Conservation (phyloP, 768 basidiomycete genomes). For the Lyophyllum decastes region DNA sequence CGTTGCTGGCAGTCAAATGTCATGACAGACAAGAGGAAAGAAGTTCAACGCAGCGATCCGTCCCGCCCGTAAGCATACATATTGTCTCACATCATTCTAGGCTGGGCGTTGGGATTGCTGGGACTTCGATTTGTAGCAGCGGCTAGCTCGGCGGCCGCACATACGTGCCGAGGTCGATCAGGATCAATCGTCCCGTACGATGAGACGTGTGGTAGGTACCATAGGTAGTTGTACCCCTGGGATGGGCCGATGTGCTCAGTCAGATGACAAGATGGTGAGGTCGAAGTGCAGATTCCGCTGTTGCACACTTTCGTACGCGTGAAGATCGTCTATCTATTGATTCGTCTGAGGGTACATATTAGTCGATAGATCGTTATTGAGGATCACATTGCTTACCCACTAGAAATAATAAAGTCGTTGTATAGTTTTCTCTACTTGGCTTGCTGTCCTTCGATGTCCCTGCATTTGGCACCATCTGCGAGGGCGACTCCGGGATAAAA, state of each 20-base stretch:
- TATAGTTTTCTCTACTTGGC: neutral
- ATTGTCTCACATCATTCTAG: neutral
- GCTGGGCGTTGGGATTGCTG: neutral
- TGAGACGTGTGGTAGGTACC: no score
- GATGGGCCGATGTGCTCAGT: neutral
- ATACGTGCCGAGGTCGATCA: neutral
- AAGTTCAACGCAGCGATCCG: neutral
- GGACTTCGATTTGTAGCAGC: no score
- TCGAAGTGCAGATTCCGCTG: no score
- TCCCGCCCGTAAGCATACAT: neutral
- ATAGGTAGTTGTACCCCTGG: neutral
- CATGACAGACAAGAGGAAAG: neutral
- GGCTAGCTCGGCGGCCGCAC: no score
- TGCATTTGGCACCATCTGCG: neutral
- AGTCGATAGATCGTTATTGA: neutral
- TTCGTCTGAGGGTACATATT: neutral
- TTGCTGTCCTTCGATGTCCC: neutral
- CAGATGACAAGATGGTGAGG: neutral
- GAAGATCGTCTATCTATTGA: neutral
- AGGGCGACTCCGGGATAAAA: constrained; percentile 34
- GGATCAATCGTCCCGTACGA: neutral
- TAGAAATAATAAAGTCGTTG: neutral
- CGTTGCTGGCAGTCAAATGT: neutral
- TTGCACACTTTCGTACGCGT: no score
- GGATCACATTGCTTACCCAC: neutral